Conservation (phyloP, 352 stramenopile genomes). For the Pythium phragmiticola region DNA sequence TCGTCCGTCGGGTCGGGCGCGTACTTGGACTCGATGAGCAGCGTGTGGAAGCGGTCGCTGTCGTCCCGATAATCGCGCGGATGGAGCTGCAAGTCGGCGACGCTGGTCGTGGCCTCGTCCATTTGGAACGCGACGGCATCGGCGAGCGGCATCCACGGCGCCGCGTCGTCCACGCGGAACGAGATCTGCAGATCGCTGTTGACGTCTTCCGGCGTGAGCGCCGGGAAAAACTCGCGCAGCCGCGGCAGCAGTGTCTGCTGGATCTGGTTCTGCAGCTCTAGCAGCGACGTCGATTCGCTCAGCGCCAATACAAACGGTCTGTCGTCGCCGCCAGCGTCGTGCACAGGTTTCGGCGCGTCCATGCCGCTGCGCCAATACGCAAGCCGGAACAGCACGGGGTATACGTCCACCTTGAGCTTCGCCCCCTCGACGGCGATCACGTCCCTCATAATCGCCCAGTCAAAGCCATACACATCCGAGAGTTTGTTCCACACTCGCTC, state of each 20-base stretch:
- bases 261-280: conserved; percentile 46
- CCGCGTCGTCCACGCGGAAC: conserved; percentile 39
- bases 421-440: conserved; percentile 46
- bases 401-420: conserved; percentile 62
- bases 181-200: conserved; percentile 43
- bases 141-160: conserved; percentile 43
- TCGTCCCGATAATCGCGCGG: conserved; percentile 44
- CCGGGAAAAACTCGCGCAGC: conserved; percentile 39
- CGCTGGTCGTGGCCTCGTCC: conserved; percentile 16
- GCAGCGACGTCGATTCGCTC: conserved; percentile 37
- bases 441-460: conserved; percentile 68
- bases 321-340: conserved; percentile 31
- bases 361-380: conserved; percentile 40
- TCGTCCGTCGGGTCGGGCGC: background rate
- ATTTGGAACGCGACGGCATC: conserved; percentile 21
- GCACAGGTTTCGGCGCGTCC: conserved; percentile 26
- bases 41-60: conserved; percentile 21
- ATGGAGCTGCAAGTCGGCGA: conserved; percentile 59
- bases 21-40: conserved; percentile 3
- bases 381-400: conserved; percentile 65
- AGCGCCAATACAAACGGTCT: conserved; percentile 41
- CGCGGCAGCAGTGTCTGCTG: conserved; percentile 35
- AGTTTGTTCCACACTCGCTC: conserved; percentile 69
- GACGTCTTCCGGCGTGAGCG: conserved; percentile 33
- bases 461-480: conserved; percentile 55